A percentile compares a stretch with the other conserved stretches of the same genome.
Conservation (phyloP, 2,329 filamentous ascomycete genomes). For the Chaetomiaceae sp. region DNA sequence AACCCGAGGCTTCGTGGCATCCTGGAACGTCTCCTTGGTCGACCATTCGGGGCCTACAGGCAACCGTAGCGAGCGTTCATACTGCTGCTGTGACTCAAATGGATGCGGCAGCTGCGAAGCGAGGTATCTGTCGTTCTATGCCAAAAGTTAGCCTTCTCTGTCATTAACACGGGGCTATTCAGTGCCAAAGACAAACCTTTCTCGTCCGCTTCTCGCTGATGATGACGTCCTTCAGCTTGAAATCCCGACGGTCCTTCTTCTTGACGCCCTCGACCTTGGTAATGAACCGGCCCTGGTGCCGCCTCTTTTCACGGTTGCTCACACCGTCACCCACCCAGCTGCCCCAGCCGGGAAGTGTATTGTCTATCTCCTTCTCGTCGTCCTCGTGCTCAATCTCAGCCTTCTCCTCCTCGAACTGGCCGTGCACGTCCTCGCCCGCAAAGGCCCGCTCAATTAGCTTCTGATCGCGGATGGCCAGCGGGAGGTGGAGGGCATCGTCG, state of each 20-base stretch:
- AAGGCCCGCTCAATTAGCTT: constrained; percentile 79
- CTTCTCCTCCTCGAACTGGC: constrained; percentile 80
- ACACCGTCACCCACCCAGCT: constrained; percentile 84
- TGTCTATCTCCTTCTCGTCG: constrained; percentile 76
- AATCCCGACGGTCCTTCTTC: constrained; percentile 72
- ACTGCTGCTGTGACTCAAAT: constrained; percentile 85
- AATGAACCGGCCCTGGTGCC: constrained; percentile 59
- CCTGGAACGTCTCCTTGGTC: constrained; percentile 93
- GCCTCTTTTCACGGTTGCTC: constrained; percentile 62
- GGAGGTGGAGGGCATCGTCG: constrained; percentile 46
- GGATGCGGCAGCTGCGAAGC: constrained; percentile 79
- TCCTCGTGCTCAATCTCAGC: constrained; percentile 65
- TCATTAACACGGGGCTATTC: not conserved
- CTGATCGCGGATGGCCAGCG: constrained; percentile 55
- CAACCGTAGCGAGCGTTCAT: constrained; percentile 80
- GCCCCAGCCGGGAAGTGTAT: constrained; percentile 91
- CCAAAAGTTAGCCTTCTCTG: constrained; percentile 3
- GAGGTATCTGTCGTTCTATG: constrained; percentile 77
- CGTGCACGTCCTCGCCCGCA: constrained; percentile 78
- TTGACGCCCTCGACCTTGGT: constrained; percentile 69
- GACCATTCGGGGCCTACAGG: constrained; percentile 93
- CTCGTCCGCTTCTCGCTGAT: constrained; percentile 87
- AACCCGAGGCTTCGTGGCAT: constrained; percentile 80
- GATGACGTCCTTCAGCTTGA: constrained; percentile 77
- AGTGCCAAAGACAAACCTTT: constrained; percentile 61